Conservation (phyloP, 2,329 filamentous ascomycete genomes). For the Lasiodiplodia citricola region DNA sequence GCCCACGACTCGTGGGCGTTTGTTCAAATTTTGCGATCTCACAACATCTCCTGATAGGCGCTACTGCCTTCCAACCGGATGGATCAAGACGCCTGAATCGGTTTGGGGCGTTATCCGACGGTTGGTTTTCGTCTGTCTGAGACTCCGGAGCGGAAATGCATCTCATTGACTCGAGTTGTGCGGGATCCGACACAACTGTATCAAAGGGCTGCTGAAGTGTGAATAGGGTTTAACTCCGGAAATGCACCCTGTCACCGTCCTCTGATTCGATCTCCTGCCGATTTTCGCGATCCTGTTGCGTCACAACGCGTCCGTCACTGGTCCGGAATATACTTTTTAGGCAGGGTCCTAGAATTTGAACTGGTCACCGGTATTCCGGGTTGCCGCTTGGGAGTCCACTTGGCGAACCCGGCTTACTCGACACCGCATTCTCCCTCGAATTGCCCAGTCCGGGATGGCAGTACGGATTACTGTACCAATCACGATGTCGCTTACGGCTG, state of each 20-base stretch:
- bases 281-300: background rate
- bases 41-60: slow-evolving; percentile 10
- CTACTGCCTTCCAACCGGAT: background rate
- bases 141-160: slow-evolving; percentile 1
- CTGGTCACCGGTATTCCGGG: background rate
- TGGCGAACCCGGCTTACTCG: background rate
- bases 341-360: background rate
- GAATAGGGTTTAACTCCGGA: slow-evolving; percentile 26
- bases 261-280: background rate
- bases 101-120: slow-evolving; percentile 10
- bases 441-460: background rate
- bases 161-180: slow-evolving; percentile 11
- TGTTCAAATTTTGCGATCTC: background rate
- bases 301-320: background rate
- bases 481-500: background rate
- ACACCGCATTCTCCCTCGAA: background rate
- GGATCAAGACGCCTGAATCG: slow-evolving; percentile 8
- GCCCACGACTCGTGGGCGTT: slow-evolving; percentile 3
- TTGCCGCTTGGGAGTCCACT: slow-evolving; percentile 15
- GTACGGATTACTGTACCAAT: background rate
- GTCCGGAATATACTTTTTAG: slow-evolving; percentile 6
- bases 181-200: slow-evolving; percentile 8
- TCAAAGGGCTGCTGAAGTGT: slow-evolving; percentile 13
- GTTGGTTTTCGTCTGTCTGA: slow-evolving; percentile 10
- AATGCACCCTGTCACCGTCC: background rate